phyloP scores from a whole-genome alignment of 768 basidiomycete genomes.

The Infundibulicybe gibba region DNA sequence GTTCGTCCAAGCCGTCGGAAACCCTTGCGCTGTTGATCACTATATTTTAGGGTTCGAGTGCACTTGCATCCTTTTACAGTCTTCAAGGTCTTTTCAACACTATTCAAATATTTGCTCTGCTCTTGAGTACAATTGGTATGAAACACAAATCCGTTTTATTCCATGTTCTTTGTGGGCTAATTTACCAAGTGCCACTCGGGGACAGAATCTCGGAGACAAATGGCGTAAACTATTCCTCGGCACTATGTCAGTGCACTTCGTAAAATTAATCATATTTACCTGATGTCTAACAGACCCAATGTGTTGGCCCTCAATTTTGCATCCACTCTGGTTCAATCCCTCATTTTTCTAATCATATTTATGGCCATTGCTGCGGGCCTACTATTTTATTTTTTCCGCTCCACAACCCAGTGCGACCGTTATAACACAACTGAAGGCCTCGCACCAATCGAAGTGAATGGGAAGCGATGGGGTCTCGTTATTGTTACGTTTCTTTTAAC shows the following conservation, averaged over 20 bases:
- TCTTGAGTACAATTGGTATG: constrained; percentile 63
- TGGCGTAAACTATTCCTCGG: constrained; percentile 64
- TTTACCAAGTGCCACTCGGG: constrained; percentile 33
- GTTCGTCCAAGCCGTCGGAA: constrained; percentile 31
- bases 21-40: constrained; percentile 1
- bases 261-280: constrained; percentile 2
- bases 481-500: constrained; percentile 62
- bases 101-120: constrained; percentile 67
- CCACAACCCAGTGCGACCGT: constrained; percentile 43
- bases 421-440: constrained; percentile 52
- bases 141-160: constrained; percentile 1
- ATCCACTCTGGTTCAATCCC: constrained; percentile 51
- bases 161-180: background rate
- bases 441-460: constrained; percentile 37
- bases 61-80: constrained; percentile 65
- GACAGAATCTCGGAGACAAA: constrained; percentile 33
- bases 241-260: constrained; percentile 48
- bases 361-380: constrained; percentile 49
- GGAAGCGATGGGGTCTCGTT: constrained; percentile 51
- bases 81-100: constrained; percentile 66
- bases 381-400: constrained; percentile 56
- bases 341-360: constrained; percentile 58
- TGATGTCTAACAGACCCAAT: constrained; percentile 49
- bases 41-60: constrained; percentile 58
- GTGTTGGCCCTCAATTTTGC: constrained; percentile 73